A percentile compares a stretch with the other conserved stretches of the same genome.
These are phyloP conservation scores for Russula foetens DNA, from an alignment of 768 basidiomycete genomes.

Conservation along the genomic window DNA sequence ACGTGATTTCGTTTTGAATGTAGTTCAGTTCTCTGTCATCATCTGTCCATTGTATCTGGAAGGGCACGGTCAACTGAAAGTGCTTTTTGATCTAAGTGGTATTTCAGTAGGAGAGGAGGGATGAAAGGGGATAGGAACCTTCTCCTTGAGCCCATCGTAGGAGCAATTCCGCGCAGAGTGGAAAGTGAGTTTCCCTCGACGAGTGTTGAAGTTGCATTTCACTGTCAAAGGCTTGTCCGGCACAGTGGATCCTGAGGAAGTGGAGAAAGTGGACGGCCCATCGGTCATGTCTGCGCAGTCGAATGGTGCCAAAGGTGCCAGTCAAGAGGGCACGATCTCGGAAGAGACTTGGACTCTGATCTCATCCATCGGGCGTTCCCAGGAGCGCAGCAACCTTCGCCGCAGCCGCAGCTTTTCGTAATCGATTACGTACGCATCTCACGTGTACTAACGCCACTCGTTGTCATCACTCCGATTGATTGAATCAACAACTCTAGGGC, in stretches of 20 bases:
- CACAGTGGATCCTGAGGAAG: not conserved
- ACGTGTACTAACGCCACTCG: no score
- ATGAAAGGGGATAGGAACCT: conserved; percentile 35
- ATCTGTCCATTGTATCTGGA: conserved; percentile 75
- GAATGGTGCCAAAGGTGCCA: not conserved
- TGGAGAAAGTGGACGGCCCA: not conserved
- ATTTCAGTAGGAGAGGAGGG: conserved; percentile 7
- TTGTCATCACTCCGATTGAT: no score
- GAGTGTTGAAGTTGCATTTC: conserved; percentile 73
- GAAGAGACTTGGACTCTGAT: no score
- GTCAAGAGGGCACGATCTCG: no score
- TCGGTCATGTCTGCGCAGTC: conserved; percentile 6
- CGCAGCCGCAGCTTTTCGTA: not conserved
- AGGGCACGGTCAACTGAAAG: conserved; percentile 66
- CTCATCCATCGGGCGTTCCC: not conserved
- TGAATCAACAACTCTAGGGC: no score
- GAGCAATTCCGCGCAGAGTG: conserved; percentile 71
- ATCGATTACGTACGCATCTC: not conserved
- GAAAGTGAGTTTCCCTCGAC: conserved; percentile 71
- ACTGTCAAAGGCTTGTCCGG: conserved; percentile 77
- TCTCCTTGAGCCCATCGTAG: conserved; percentile 61
- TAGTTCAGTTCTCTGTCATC: conserved; percentile 76
- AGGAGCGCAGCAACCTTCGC: not conserved
- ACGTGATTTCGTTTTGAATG: conserved; percentile 64
- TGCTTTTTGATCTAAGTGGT: conserved; percentile 67